Conservation (phyloP, 805 yeast genomes). For the Maudiozyma saulgeensis region DNA sequence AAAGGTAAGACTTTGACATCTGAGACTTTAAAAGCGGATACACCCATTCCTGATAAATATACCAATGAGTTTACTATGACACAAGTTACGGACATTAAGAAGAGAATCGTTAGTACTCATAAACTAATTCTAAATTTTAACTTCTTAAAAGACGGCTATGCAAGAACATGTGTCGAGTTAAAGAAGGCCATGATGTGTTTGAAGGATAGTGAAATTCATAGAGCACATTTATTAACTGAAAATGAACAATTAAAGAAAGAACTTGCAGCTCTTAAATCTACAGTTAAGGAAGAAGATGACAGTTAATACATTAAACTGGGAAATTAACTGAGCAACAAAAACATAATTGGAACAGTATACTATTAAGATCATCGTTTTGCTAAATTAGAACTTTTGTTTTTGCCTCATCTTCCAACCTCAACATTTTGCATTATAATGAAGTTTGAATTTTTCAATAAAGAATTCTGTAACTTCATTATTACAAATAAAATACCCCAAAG, state of each 20-base stretch:
- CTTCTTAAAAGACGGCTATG: constrained; percentile 26
- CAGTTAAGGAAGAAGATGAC: background rate
- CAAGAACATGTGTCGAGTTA: constrained; percentile 27
- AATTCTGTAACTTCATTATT: background rate
- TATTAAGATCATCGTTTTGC: no score
- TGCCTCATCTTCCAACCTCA: no score
- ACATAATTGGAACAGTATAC: no score
- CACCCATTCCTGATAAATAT: constrained; percentile 13
- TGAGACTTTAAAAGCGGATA: background rate
- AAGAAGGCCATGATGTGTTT: constrained; percentile 27
- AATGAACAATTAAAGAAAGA: constrained; percentile 29
- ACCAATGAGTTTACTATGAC: constrained; percentile 25
- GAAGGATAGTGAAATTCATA: constrained; percentile 31
- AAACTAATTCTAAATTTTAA: constrained; percentile 26
- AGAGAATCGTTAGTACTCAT: constrained; percentile 27
- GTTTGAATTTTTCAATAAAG: background rate
- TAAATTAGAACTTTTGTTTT: no score
- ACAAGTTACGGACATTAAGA: constrained; percentile 26
- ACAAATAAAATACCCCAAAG: background rate
- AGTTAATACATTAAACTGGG: background rate
- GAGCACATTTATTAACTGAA: constrained; percentile 30
- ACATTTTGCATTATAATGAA: no score
- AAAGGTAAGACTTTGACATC: constrained; percentile 1
- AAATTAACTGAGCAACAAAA: background rate
- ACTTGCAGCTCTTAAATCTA: constrained; percentile 11